Evolutionary conservation across 176 grass and related monocot genomes (phyloP), one percentile per base, ranked within the genome.

Genomic region (Oryza glumipatula): DNA sequence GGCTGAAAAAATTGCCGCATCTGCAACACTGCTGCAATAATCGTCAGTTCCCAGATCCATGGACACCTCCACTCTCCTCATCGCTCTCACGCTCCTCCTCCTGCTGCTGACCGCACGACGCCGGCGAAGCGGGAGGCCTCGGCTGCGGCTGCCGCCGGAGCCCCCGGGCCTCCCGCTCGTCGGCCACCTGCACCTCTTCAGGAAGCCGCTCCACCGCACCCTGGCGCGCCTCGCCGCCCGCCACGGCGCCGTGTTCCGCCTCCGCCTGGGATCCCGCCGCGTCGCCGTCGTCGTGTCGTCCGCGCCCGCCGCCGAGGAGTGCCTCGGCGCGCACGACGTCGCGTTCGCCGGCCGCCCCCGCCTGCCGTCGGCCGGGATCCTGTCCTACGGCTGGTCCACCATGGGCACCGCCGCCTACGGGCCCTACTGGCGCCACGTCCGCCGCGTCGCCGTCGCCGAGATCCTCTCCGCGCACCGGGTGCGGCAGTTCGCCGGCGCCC

Each of bases 101-200:
- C 12, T 49, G 47, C 47, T 49, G 36, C 36, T 38, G 36, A 49
- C 47, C 47, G 11, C 1, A 49, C 11, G 47, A 49, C 47, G 12
- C 47, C 47, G 47, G 47, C 13, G 47, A 49, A 49, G 47, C 47
- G 33, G 21, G 21, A 38, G 60, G 1, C 84, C 61, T 0, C 43
- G 43, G 16, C 92, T 74, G 5, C 47, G 47, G 47, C 47, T 49
- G 11, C 47, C 47, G 13, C 88, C 84, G 1, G 77, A 75, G 38
- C 90, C 85, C 12, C 23, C 28, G 3, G 61, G 65, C 1, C 67
- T 85, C 36, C 90, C 85, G 3, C 2, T 92, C 0, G 11, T 86
- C 24, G 88, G 90, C n/a, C 93, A 95, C 70, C 85, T 92, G 21
- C 90, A 95, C 71, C 80, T 92, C 39, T 71, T 95, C 60, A 88